A percentile compares a stretch with the other conserved stretches of the same genome.
Evolutionary conservation across 768 basidiomycete species (phyloP).

Genomic region (Erythrobasidium yunnanense): DNA sequence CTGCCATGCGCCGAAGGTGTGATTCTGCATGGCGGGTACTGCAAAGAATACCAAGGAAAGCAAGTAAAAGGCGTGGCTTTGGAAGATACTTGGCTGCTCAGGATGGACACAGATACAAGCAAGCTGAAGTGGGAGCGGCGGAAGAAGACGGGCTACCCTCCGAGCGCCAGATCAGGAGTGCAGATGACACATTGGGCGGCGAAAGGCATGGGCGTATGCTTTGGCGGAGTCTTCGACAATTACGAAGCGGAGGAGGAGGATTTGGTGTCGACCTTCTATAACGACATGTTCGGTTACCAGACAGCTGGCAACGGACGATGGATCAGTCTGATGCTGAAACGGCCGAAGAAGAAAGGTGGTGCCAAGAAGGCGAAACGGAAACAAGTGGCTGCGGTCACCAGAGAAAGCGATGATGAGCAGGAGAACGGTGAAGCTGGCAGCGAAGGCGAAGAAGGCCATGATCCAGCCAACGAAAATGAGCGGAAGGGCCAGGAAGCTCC

Average conservation of each 20-base stretch:
- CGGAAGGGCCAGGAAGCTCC: not conserved
- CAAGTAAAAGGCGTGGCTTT: slow-evolving; percentile 74
- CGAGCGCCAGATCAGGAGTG: slow-evolving; percentile 59
- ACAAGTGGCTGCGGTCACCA: slow-evolving; percentile 28
- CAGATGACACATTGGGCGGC: slow-evolving; percentile 72
- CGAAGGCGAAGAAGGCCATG: not conserved
- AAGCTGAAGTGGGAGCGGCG: slow-evolving; percentile 74
- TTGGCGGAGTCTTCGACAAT: slow-evolving; percentile 71
- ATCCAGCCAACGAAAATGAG: not conserved
- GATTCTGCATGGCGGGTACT: slow-evolving; percentile 75
- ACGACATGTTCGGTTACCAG: slow-evolving; percentile 74
- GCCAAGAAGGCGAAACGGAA: slow-evolving; percentile 46
- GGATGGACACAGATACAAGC: slow-evolving; percentile 47
- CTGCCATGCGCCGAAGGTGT: slow-evolving; percentile 66
- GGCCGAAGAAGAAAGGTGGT: slow-evolving; percentile 51
- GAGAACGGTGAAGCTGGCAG: not conserved
- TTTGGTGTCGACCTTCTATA: slow-evolving; percentile 73
- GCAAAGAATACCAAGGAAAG: slow-evolving; percentile 85
- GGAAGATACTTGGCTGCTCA: slow-evolving; percentile 80
- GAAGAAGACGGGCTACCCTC: slow-evolving; percentile 64
- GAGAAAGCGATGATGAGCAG: slow-evolving; percentile 1
- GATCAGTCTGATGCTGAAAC: slow-evolving; percentile 61
- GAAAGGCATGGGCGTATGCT: slow-evolving; percentile 62
- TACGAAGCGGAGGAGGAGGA: slow-evolving; percentile 75
- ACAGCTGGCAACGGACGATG: slow-evolving; percentile 57